Base-by-base conservation (phyloP, 306 rosid genomes). In the Acacia acuminata region DNA sequence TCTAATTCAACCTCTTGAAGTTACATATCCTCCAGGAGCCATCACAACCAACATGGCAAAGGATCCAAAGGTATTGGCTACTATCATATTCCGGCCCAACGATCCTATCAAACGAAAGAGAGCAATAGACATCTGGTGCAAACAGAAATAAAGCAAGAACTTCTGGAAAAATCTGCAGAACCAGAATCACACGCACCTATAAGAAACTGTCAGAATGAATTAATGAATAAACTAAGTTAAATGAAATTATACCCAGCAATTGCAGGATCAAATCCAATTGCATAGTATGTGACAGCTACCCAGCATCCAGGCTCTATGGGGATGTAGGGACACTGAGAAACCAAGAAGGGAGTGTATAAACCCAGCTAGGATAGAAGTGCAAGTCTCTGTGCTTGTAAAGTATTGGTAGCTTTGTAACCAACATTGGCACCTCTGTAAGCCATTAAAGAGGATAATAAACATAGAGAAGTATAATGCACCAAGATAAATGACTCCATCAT, bases 91-190 rank as follows among this genome's bases (percentile, higher is more conserved):
- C 79, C 99, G 94, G 75, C 99, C 99, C 88, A 96, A 84, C 79
- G 99, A 94, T 92, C 99, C 99, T 87, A 96, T 96, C 78, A 96
- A 83, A 71, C 97, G 98, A 84, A 96, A 96, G 87, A 96, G 94
- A 67, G 87, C 93, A 47, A 91, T 91, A 44, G 99, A 96, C 99
- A 96, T 96, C 88, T 96, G 99, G 86, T 96, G 99, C 79, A 96
- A 91, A 83, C 85, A 81, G 90, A 96, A 96, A 84, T 77, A 94
- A 47, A 96, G 85, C 91, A 96, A 83, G 86, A 94, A 79, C 87
- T 96, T 98, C 69, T 80, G 86, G 12, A 92, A 82, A 87, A 90
- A 96, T 89, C 99, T 96, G 97, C 90, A 91, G 48, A 87, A 75
- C 80, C 73, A 81, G 73, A 60, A 84, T 4, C 13, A 12, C 6